Conservation (phyloP, 768 basidiomycete species). For the Boletus rubropictus region DNA sequence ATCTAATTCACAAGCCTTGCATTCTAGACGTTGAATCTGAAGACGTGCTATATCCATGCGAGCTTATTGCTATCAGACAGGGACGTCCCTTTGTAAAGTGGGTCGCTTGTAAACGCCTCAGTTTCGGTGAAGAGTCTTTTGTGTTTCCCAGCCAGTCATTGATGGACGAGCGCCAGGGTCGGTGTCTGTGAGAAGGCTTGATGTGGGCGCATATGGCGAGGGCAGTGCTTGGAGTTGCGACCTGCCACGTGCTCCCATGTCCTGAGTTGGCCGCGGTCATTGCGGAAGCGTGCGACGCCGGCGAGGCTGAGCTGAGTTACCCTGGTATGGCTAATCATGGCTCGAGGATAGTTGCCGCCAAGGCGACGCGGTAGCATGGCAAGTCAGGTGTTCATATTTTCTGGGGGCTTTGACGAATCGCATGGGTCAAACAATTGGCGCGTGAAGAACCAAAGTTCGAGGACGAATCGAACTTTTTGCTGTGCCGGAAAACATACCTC, state of each 20-base stretch:
- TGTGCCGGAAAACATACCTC: constrained; percentile 6
- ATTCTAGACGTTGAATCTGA: neutral
- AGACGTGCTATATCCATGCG: neutral
- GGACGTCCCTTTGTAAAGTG: neutral
- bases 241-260: neutral
- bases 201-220: constrained; percentile 2
- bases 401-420: constrained; percentile 12
- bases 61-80: neutral
- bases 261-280: constrained; percentile 18
- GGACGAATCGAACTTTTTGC: constrained; percentile 1
- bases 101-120: constrained; percentile 1
- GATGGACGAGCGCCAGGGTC: neutral
- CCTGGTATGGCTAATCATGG: constrained; percentile 14
- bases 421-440: constrained; percentile 17
- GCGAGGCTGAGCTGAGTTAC: constrained; percentile 8
- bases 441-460: constrained; percentile 4
- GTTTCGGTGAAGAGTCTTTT: neutral
- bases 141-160: constrained; percentile 3
- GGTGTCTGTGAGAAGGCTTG: constrained; percentile 5
- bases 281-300: constrained; percentile 9
- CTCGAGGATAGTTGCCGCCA: constrained; percentile 1
- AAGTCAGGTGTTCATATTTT: constrained; percentile 13
- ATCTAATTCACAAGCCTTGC: neutral
- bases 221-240: constrained; percentile 12
- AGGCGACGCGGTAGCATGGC: constrained; percentile 4